Evolutionary conservation across 208 protist genomes (phyloP).

Genomic region (Trypanosomatidae sp.): DNA sequence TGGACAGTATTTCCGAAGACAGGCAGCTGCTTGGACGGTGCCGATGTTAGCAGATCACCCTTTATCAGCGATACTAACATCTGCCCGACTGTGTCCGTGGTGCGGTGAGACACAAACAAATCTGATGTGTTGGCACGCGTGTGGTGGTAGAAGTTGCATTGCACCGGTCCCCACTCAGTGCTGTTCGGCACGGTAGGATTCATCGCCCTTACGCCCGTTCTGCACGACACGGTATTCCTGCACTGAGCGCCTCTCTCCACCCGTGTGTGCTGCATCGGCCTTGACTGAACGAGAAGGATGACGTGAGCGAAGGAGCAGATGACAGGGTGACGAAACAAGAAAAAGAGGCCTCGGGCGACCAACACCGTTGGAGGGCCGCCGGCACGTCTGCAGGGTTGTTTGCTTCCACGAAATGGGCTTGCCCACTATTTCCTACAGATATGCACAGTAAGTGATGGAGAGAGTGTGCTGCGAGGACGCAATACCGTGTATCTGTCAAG

Average conservation of each 20-base stretch:
- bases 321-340: background rate
- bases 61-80: constrained; percentile 8
- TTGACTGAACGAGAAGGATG: background rate
- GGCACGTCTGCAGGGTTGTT: background rate
- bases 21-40: background rate
- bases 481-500: background rate
- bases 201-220: background rate
- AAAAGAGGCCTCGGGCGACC: too few relatives aligned
- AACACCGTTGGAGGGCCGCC: background rate
- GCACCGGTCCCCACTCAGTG: background rate
- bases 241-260: too few relatives aligned
- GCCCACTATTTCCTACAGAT: background rate
- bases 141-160: constrained; percentile 19
- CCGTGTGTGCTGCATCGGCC: background rate
- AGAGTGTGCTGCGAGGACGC: background rate
- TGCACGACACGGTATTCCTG: background rate
- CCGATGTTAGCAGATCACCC: background rate
- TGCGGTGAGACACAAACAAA: constrained; percentile 13
- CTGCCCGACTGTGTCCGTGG: background rate
- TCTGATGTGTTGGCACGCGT: constrained; percentile 4
- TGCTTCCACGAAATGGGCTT: background rate
- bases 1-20: background rate
- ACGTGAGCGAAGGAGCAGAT: background rate
- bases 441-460: background rate
- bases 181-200: background rate